phyloP scores from a whole-genome alignment of 129 eudicot species.

The Logfia minima region DNA sequence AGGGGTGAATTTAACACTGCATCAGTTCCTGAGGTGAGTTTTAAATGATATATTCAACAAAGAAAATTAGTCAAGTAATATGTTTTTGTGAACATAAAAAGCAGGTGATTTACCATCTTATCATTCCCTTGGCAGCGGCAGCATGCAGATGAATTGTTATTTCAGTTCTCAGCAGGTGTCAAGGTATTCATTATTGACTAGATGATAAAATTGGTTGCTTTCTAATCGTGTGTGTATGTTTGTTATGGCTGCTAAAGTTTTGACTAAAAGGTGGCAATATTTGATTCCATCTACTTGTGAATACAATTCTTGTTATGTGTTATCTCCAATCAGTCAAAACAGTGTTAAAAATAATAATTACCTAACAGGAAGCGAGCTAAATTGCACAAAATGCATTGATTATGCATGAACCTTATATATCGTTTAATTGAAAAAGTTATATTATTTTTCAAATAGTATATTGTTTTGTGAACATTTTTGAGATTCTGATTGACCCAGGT shows the following conservation, averaged over 20 bases:
- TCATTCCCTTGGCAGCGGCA: conserved; percentile 51
- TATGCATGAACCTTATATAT: neutral
- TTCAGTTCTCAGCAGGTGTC: conserved; percentile 77
- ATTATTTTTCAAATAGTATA: neutral
- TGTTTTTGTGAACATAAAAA: conserved; percentile 10
- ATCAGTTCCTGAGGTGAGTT: conserved; percentile 56
- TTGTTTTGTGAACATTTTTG: neutral
- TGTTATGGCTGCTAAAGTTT: neutral
- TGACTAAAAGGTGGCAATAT: neutral
- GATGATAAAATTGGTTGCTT: conserved; percentile 2
- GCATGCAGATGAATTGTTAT: conserved; percentile 72
- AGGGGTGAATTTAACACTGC: conserved; percentile 37
- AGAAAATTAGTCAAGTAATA: conserved; percentile 3
- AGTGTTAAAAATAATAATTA: neutral
- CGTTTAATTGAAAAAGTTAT: no score
- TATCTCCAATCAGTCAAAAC: neutral
- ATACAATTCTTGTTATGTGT: neutral
- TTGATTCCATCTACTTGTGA: neutral
- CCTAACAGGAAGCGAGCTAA: neutral
- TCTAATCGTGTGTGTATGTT: neutral
- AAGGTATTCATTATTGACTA: conserved; percentile 55
- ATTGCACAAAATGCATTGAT: neutral
- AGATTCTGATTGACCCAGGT: neutral
- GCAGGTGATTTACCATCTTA: conserved; percentile 20
- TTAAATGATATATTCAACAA: neutral